phyloP scores from a whole-genome alignment of 2,329 filamentous ascomycete genomes.

The Aspergillus sergii region DNA sequence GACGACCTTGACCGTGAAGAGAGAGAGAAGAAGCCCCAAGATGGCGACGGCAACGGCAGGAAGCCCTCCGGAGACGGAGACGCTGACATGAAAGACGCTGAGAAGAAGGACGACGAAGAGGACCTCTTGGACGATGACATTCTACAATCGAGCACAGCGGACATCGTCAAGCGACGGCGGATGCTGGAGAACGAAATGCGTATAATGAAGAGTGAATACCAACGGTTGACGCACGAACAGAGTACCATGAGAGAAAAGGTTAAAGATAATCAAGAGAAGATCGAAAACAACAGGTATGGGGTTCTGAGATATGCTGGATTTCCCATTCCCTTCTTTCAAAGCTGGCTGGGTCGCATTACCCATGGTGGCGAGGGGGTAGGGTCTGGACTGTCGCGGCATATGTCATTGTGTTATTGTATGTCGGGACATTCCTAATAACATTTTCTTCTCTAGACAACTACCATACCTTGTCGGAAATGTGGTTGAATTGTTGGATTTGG shows the following conservation, averaged over 20 bases:
- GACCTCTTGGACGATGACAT: slow-evolving; percentile 92
- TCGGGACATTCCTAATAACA: slow-evolving; percentile 12
- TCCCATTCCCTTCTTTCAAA: not conserved
- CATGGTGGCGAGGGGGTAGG: not conserved
- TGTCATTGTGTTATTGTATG: not conserved
- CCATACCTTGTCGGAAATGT: slow-evolving; percentile 98
- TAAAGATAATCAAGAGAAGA: slow-evolving; percentile 98
- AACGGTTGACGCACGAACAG: slow-evolving; percentile 93
- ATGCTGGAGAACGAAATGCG: slow-evolving; percentile 95
- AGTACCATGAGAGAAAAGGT: slow-evolving; percentile 97
- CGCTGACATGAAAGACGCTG: slow-evolving; percentile 88
- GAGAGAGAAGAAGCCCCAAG: slow-evolving; percentile 68
- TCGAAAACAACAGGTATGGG: slow-evolving; percentile 90
- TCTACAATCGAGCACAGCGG: slow-evolving; percentile 86
- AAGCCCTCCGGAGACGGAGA: slow-evolving; percentile 68
- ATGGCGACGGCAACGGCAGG: slow-evolving; percentile 58
- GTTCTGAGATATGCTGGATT: not conserved
- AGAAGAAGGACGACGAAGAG: slow-evolving; percentile 67
- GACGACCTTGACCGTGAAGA: slow-evolving; percentile 82
- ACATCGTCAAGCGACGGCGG: slow-evolving; percentile 87
- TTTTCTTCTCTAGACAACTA: slow-evolving; percentile 69
- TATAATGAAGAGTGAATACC: slow-evolving; percentile 98
- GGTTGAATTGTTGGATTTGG: slow-evolving; percentile 93
- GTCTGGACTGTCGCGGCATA: not conserved
- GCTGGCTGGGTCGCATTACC: not conserved